Conservation (phyloP, 1,284 basidiomycete species). For the Tilletia horrida region DNA sequence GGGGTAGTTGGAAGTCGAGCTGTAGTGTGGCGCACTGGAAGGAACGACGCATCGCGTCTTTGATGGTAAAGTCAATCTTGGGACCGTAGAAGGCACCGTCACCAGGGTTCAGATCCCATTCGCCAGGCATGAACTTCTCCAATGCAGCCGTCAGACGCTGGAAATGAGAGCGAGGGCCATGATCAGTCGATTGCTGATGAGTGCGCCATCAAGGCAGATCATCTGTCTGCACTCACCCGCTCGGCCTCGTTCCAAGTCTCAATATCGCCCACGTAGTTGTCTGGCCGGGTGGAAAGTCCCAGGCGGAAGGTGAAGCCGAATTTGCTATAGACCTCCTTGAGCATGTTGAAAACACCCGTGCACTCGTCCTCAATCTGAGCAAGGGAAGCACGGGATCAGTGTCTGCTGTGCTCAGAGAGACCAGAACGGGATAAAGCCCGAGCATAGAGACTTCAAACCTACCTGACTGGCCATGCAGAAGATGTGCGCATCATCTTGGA, state of each 20-base stretch:
- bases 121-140: conserved; percentile 79
- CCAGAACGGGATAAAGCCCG: background rate
- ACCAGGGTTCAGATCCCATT: conserved; percentile 91
- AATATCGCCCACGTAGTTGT: conserved; percentile 85
- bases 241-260: conserved; percentile 89
- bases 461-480: conserved; percentile 95
- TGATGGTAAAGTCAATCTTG: conserved; percentile 94
- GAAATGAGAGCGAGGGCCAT: conserved; percentile 18
- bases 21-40: conserved; percentile 98
- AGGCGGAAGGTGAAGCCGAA: conserved; percentile 97
- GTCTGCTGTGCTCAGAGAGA: too few relatives aligned
- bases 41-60: conserved; percentile 82
- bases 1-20: conserved; percentile 98
- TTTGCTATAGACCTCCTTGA: conserved; percentile 81
- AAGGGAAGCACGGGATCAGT: background rate
- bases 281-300: conserved; percentile 91
- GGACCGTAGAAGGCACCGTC: conserved; percentile 74
- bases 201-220: too few relatives aligned
- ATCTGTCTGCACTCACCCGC: conserved; percentile 61
- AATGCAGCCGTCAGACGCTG: conserved; percentile 83
- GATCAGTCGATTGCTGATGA: too few relatives aligned
- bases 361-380: conserved; percentile 82
- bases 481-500: conserved; percentile 94
- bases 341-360: conserved; percentile 83
- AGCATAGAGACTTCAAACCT: conserved; percentile 20